Base-by-base conservation (phyloP, 805 yeast genomes). In the Maudiozyma barnettii region DNA sequence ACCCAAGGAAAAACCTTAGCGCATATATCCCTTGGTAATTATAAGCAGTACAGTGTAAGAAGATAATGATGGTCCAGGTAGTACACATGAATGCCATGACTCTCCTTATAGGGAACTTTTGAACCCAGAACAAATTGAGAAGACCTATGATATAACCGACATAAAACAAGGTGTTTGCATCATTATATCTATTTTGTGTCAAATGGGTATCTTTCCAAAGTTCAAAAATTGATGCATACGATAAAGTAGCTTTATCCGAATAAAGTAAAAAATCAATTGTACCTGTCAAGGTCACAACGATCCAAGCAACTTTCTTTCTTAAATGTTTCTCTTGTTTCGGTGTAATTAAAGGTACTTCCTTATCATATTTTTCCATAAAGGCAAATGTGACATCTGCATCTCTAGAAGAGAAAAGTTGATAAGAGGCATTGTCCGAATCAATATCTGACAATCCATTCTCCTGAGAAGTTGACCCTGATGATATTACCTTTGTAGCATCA, bases 141-240 rank as follows among this genome's bases (percentile, higher is more conserved):
- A 50, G 38, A 4, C 78, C 80, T 19, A 72, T 60, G 7, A 71
- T 58, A 51, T 66, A 75, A 5, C 81, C 82, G 21, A 70, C 76
- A 54, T 76, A 76, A 53, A 76, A 77, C n/a, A 77, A 49, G 2
- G 81, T 73, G 50, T 75, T 74, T 16, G 74, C 64, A 47, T 74
- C 73, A 52, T 73, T 72, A 56, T 74, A 77, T 44, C 65, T 66
- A 44, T 67, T 54, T 52, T 72, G 72, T 23, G 64, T 61, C 23
- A 78, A 55, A 2, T 71, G 69, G 1, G 77, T 74, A 48, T 72
- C 77, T 7, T 64, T 69, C 60, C 67, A 74, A 23, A 77, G 59
- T 1, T 73, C 80, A 45, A 76, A 65, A 43, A 76, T 66, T 0
- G 78, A 65, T 14, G 75, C 69, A 53, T 74, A 77, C 0, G 76